Conservation (phyloP, 2,329 filamentous ascomycete genomes). For the Pseudogymnoascus sp. region DNA sequence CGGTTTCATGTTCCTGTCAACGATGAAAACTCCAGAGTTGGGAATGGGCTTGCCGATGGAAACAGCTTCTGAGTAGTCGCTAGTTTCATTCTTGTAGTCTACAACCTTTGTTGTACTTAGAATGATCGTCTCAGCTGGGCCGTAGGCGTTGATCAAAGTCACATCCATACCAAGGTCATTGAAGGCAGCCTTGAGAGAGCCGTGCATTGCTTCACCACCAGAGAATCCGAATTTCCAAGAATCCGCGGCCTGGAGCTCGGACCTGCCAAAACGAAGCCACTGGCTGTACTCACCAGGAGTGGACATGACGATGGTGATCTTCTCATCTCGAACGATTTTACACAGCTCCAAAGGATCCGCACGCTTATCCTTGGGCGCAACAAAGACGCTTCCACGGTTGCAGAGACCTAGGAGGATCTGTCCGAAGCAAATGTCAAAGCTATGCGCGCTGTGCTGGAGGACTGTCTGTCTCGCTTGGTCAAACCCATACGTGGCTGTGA, state of each 20-base stretch:
- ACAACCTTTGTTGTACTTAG: slow-evolving; percentile 21
- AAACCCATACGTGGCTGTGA: background rate
- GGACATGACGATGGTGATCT: slow-evolving; percentile 18
- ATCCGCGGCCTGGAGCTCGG: background rate
- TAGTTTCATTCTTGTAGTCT: slow-evolving; percentile 12
- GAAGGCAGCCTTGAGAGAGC: slow-evolving; percentile 20
- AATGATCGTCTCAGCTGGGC: slow-evolving; percentile 9
- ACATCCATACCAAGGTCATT: slow-evolving; percentile 16
- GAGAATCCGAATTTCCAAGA: slow-evolving; percentile 23
- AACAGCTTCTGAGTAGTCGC: background rate
- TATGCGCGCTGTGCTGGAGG: background rate
- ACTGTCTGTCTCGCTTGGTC: background rate
- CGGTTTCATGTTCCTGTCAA: slow-evolving; percentile 33
- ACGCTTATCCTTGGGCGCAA: background rate
- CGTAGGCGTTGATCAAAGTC: slow-evolving; percentile 9
- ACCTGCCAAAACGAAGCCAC: slow-evolving; percentile 13
- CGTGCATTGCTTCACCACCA: slow-evolving; percentile 24
- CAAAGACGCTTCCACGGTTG: background rate
- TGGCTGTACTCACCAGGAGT: slow-evolving; percentile 21
- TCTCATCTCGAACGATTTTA: slow-evolving; percentile 14
- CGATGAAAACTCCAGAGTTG: slow-evolving; percentile 30
- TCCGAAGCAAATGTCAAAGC: background rate
- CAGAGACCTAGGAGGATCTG: background rate
- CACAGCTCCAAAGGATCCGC: background rate
- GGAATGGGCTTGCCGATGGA: slow-evolving; percentile 13